Conservation (phyloP, 169 alveolate genomes). For the Eimeria necatrix region DNA sequence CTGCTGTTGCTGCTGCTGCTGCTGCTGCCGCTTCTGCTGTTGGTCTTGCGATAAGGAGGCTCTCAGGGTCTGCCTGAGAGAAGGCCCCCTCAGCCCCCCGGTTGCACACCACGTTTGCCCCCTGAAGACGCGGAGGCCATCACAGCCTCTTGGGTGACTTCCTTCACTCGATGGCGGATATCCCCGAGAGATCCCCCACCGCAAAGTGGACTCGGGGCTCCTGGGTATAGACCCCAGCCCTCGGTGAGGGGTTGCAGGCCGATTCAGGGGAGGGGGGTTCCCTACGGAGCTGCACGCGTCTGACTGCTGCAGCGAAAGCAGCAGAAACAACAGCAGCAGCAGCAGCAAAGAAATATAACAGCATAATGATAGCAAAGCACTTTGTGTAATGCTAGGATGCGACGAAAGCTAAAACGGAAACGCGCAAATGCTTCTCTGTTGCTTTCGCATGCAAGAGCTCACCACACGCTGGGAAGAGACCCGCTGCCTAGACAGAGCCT, state of each 20-base stretch:
- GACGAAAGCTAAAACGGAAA: no score
- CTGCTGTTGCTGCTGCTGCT: neutral
- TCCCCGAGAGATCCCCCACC: no score
- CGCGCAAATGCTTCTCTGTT: neutral
- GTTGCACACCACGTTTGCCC: neutral
- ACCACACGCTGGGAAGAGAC: neutral
- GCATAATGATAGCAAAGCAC: no score
- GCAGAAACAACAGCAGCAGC: neutral
- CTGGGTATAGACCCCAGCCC: no score
- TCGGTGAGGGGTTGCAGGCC: no score
- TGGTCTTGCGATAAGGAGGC: neutral
- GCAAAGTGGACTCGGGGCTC: no score
- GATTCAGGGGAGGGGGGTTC: neutral
- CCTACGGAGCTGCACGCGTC: neutral
- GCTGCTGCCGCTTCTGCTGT: conserved; percentile 10
- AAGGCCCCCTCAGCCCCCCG: neutral
- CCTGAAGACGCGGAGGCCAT: neutral
- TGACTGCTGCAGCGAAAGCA: conserved; percentile 4
- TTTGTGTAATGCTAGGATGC: no score
- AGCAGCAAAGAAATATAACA: neutral
- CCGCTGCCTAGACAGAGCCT: neutral
- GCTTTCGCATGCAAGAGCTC: neutral
- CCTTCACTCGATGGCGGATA: no score
- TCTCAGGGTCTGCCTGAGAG: conserved; percentile 3
- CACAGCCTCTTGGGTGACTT: neutral